Conservation (phyloP, 495 filamentous ascomycete genomes). For the Aspergillus egyptiacus region DNA sequence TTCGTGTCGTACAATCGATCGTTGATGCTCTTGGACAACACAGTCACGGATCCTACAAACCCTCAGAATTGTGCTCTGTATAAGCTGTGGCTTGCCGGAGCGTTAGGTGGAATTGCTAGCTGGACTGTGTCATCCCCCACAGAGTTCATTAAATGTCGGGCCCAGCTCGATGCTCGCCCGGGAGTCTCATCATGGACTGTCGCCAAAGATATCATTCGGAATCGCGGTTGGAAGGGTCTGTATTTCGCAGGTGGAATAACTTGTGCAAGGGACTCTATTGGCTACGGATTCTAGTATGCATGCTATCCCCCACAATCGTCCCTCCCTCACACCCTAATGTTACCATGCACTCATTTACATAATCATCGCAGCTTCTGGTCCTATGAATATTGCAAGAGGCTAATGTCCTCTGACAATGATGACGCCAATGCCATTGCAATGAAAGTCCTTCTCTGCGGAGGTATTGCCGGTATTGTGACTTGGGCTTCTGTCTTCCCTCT, state of each 20-base stretch:
- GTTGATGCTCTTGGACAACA: slow-evolving; percentile 48
- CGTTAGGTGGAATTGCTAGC: slow-evolving; percentile 69
- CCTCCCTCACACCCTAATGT: neutral
- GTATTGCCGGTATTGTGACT: slow-evolving; percentile 74
- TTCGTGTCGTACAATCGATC: slow-evolving; percentile 82
- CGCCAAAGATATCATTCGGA: slow-evolving; percentile 51
- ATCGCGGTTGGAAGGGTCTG: slow-evolving; percentile 61
- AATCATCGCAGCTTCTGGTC: slow-evolving; percentile 60
- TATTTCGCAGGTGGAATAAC: slow-evolving; percentile 77
- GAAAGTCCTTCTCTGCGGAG: slow-evolving; percentile 72
- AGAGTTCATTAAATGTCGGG: slow-evolving; percentile 80
- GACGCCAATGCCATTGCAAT: slow-evolving; percentile 41
- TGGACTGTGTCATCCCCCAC: slow-evolving; percentile 79
- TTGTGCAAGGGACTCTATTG: slow-evolving; percentile 72
- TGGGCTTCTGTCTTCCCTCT: slow-evolving; percentile 86
- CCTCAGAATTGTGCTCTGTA: slow-evolving; percentile 27
- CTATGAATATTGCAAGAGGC: slow-evolving; percentile 66
- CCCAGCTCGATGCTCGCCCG: slow-evolving; percentile 51
- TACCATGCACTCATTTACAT: slow-evolving; percentile 5
- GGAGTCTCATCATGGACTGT: slow-evolving; percentile 53
- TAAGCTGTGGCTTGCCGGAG: slow-evolving; percentile 70
- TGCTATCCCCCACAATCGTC: slow-evolving; percentile 12
- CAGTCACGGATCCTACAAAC: slow-evolving; percentile 37
- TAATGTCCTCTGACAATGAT: slow-evolving; percentile 40
- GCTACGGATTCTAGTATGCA: slow-evolving; percentile 83